phyloP scores from a whole-genome alignment of 2,329 filamentous ascomycete genomes.

The Trichoderma koningii region DNA sequence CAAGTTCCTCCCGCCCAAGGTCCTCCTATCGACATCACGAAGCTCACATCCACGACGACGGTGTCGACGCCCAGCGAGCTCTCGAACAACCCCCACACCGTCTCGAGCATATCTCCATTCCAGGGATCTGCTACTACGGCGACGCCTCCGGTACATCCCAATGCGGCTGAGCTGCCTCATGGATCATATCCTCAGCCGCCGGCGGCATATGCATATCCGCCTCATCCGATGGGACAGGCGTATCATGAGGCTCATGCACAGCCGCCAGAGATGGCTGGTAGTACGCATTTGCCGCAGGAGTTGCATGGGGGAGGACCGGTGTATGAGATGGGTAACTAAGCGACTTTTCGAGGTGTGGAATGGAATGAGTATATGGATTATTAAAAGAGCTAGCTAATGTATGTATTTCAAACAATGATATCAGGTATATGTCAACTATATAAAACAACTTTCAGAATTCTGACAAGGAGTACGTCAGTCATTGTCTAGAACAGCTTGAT shows the following conservation, averaged over 20 bases:
- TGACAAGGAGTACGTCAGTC: not conserved
- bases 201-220: slow-evolving; percentile 6
- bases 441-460: not conserved
- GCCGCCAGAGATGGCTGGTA: slow-evolving; percentile 14
- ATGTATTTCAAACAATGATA: slow-evolving; percentile 17
- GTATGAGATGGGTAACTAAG: slow-evolving; percentile 19
- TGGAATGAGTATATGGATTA: not conserved
- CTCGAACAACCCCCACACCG: not conserved
- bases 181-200: slow-evolving; percentile 15
- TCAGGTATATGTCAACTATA: slow-evolving; percentile 13
- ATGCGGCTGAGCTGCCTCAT: slow-evolving; percentile 1
- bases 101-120: slow-evolving; percentile 8
- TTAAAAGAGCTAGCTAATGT: slow-evolving; percentile 4
- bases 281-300: slow-evolving; percentile 18
- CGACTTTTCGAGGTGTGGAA: not conserved
- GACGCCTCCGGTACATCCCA: slow-evolving; percentile 9
- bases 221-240: slow-evolving; percentile 3
- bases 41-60: not conserved
- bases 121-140: slow-evolving; percentile 6
- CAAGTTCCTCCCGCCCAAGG: not conserved
- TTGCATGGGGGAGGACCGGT: slow-evolving; percentile 7
- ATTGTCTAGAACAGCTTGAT: slow-evolving; percentile 8
- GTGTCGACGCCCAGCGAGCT: slow-evolving; percentile 12
- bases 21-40: not conserved
- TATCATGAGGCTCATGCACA: slow-evolving; percentile 12